Base-by-base conservation (phyloP, 2,329 filamentous ascomycete species). In the Epichloe gansuensis region DNA sequence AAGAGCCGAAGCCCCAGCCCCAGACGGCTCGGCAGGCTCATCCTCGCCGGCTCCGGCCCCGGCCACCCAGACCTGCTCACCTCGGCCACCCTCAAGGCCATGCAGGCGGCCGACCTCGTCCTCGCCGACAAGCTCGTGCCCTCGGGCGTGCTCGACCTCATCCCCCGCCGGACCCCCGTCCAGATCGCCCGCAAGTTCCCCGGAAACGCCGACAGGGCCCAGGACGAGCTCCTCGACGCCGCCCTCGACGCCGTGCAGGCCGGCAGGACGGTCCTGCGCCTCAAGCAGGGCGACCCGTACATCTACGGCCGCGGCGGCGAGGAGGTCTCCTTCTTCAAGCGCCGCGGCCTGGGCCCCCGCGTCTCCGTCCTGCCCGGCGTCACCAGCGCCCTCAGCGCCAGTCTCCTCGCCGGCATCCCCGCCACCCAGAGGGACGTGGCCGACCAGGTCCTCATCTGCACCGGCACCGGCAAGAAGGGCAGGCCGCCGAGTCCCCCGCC, bases 221-320 rank as follows among this genome's bases (percentile, higher is more conserved):
- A 98, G 65, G 82, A 90, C 62, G 93, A 98, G 68, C 81, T 98
- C 4, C 78, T 95, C 3, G 76, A 82, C 50, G 77, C 88, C 60
- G 93, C 89, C 0, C 74, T 95, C 2, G 78, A 80, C 3, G 89
- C 82, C 2, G 74, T 75, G 15, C 64, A 61, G 5, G 68, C 69
- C 21, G 93, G 93, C 12, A 82, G 87, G 64, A 86, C 81, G 1
- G 93, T 98, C 0, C 75, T 98, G 36, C 80, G 93, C 3, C 74
- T 98, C 44, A 98, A 98, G 71, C 93, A 98, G 66, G 93, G 93
- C 45, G 93, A 98, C 62, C 93, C 93, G 0, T 98, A 95, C 68
- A 80, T 98, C 40, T 98, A 97, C 68, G 93, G 93, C 40, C 83
- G 93, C 40, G 93, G 93, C 52, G 93, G 89, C 36, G 93, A 98